Conservation (phyloP, 176 grass and related monocot species). For the Eleusine indica region DNA sequence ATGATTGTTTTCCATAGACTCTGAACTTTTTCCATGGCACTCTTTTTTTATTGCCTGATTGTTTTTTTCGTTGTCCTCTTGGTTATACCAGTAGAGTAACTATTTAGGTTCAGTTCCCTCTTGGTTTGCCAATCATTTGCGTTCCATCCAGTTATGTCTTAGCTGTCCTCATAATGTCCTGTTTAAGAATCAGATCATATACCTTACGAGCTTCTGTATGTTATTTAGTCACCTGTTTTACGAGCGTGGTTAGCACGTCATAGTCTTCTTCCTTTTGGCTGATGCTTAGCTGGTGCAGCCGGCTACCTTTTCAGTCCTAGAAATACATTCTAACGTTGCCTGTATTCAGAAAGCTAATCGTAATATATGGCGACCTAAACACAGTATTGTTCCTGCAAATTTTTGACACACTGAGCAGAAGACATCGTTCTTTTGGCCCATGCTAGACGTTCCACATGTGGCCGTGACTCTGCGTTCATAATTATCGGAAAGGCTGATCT, state of each 20-base stretch:
- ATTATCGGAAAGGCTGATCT: not conserved
- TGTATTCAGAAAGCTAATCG: not conserved
- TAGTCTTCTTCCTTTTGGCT: not conserved
- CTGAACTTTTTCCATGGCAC: not conserved
- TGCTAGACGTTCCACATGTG: not conserved
- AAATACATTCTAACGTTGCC: not conserved
- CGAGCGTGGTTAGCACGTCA: constrained; percentile 29
- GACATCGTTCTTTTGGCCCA: not conserved
- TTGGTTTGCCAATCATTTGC: constrained; percentile 10
- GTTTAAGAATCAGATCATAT: constrained; percentile 19
- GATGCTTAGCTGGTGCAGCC: not conserved
- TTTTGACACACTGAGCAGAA: not conserved
- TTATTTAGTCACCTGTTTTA: constrained; percentile 9
- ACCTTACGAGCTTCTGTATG: constrained; percentile 15
- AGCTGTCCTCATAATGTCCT: constrained; percentile 13
- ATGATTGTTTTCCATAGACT: not conserved
- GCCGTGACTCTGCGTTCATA: not conserved
- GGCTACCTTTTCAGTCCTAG: constrained; percentile 6
- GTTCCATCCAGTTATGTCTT: not conserved
- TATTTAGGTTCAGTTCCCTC: constrained; percentile 21
- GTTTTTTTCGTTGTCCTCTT: not conserved
- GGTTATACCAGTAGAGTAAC: not conserved
- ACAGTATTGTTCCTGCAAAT: not conserved
- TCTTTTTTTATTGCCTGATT: not conserved
- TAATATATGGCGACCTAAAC: not conserved